Evolutionary conservation across 2,329 filamentous ascomycete species (phyloP).

Genomic region (Lecanicillium sp.): DNA sequence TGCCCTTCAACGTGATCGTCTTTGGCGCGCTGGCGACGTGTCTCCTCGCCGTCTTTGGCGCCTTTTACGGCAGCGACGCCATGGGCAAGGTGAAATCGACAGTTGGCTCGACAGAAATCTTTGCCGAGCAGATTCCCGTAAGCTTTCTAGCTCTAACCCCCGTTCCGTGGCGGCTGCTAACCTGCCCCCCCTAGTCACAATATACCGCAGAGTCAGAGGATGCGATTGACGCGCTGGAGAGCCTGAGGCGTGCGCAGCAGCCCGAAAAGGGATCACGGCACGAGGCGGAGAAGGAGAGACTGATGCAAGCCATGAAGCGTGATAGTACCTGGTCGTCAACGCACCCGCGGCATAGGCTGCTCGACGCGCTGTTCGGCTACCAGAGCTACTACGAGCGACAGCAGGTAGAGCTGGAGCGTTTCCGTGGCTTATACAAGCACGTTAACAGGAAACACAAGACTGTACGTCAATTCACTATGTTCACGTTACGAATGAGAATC

Average conservation of each 20-base stretch:
- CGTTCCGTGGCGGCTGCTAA: not conserved
- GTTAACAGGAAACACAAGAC: constrained; percentile 29
- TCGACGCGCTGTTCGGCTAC: constrained; percentile 36
- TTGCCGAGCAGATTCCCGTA: constrained; percentile 10
- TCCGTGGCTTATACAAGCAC: constrained; percentile 32
- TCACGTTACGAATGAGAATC: too few species aligned
- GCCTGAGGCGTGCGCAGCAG: constrained; percentile 1
- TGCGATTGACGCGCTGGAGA: constrained; percentile 8
- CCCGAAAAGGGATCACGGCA: constrained; percentile 1
- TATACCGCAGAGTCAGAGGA: constrained; percentile 4
- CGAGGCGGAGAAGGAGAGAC: constrained; percentile 4
- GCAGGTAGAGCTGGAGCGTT: constrained; percentile 30
- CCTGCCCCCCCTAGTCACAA: not conserved
- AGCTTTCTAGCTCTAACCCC: not conserved
- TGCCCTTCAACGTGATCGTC: constrained; percentile 9
- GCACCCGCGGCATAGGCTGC: constrained; percentile 33
- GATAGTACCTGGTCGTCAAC: constrained; percentile 24
- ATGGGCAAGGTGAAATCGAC: constrained; percentile 1
- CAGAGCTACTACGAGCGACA: constrained; percentile 29
- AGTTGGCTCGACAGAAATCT: not conserved
- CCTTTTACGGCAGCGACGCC: constrained; percentile 2
- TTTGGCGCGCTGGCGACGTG: not conserved
- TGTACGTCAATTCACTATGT: constrained; percentile 12
- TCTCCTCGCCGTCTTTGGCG: constrained; percentile 2
- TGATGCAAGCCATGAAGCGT: constrained; percentile 1